Conservation (phyloP, 2,329 filamentous ascomycete species). For the Exophiala sideris region DNA sequence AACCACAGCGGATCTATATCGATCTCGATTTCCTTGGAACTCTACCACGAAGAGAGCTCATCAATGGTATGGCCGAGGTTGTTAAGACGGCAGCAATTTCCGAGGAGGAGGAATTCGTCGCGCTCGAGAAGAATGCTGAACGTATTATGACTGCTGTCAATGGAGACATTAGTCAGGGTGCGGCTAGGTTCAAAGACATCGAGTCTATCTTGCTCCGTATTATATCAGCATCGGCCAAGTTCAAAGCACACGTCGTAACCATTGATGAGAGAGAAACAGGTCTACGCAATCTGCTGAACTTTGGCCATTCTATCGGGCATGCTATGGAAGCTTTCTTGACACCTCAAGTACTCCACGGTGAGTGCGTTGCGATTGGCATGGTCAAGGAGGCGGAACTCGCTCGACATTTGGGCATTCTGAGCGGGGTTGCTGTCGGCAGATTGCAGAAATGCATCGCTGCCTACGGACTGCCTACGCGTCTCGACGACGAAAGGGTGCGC, state of each 20-base stretch:
- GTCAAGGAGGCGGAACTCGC: conserved; percentile 95
- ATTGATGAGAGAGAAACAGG: conserved; percentile 92
- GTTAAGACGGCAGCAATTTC: conserved; percentile 97
- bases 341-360: conserved; percentile 90
- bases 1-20: conserved; percentile 89
- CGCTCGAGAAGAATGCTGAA: conserved; percentile 77
- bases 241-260: conserved; percentile 93
- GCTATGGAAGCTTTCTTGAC: conserved; percentile 94
- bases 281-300: conserved; percentile 90
- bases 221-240: conserved; percentile 83
- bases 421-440: conserved; percentile 81
- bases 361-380: conserved; percentile 97
- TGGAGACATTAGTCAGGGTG: conserved; percentile 54
- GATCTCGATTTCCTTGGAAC: conserved; percentile 90
- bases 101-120: conserved; percentile 79
- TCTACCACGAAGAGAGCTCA: conserved; percentile 84
- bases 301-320: conserved; percentile 96
- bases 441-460: conserved; percentile 91
- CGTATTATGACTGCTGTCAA: conserved; percentile 71
- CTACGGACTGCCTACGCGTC: conserved; percentile 81
- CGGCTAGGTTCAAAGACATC: conserved; percentile 66
- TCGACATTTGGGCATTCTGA: conserved; percentile 79
- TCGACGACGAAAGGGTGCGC: conserved; percentile 77
- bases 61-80: conserved; percentile 98
- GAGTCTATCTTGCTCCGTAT: conserved; percentile 69